These are phyloP conservation scores for Fraxinus quadrangulata DNA, from an alignment of 257 asterid species.

Conservation along the genomic window DNA sequence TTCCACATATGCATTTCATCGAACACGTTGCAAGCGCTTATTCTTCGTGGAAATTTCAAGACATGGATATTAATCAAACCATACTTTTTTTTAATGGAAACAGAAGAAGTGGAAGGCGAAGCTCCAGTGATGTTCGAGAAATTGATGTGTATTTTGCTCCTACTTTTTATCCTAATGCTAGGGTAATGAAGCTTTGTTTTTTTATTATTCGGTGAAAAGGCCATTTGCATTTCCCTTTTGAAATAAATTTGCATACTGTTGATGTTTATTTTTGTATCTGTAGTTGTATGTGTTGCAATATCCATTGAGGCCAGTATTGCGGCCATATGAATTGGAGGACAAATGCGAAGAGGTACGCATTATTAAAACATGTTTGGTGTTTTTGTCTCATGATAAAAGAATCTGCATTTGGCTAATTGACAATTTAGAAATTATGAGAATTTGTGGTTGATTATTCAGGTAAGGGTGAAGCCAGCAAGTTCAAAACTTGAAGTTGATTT, in stretches of 20 bases:
- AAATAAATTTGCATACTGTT: neutral
- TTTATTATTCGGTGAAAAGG: neutral
- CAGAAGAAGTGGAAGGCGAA: constrained; percentile 31
- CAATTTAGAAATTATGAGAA: constrained; percentile 13
- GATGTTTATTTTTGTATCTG: neutral
- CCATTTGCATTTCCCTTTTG: neutral
- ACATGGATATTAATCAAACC: too few species aligned
- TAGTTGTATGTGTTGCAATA: constrained; percentile 77
- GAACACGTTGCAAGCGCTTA: too few species aligned
- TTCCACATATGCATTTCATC: too few species aligned
- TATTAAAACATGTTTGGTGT: constrained; percentile 3
- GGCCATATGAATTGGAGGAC: constrained; percentile 81
- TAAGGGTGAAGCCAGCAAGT: constrained; percentile 66
- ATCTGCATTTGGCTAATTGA: constrained; percentile 10
- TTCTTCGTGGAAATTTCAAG: too few species aligned
- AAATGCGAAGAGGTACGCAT: constrained; percentile 63
- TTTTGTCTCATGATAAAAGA: constrained; percentile 9
- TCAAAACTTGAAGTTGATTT: constrained; percentile 76
- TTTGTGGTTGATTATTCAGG: constrained; percentile 45
- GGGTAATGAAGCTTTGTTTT: constrained; percentile 32
- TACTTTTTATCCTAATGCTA: constrained; percentile 44
- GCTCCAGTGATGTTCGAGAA: constrained; percentile 56
- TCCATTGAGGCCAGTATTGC: constrained; percentile 78
- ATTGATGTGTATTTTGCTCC: constrained; percentile 70
- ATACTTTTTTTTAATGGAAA: constrained; percentile 30